Evolutionary conservation across 345 rosid species (phyloP).

Genomic region (Erodium maritimum): DNA sequence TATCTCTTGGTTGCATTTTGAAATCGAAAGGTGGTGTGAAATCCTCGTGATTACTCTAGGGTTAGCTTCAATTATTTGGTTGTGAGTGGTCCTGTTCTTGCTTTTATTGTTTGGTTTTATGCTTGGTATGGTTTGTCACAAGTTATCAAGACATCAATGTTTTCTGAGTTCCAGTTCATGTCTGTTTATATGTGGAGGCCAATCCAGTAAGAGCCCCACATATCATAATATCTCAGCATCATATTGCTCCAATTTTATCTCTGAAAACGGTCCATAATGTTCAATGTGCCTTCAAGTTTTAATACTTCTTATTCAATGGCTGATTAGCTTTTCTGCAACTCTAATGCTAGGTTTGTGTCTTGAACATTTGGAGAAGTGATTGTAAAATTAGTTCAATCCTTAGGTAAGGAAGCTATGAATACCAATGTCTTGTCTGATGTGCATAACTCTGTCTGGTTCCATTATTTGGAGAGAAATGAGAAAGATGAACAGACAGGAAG

Average conservation of each 20-base stretch:
- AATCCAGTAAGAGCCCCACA: not conserved
- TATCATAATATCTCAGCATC: not conserved
- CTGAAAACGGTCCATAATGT: no score
- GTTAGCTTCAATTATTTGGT: not conserved
- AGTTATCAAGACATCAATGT: not conserved
- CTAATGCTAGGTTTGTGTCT: no score
- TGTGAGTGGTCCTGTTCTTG: not conserved
- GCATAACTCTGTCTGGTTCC: no score
- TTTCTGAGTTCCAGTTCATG: not conserved
- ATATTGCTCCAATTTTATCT: not conserved
- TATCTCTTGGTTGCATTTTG: slow-evolving; percentile 3
- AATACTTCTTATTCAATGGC: no score
- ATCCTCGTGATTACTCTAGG: not conserved
- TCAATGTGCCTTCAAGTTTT: no score
- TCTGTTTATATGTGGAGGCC: not conserved
- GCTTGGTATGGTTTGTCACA: not conserved
- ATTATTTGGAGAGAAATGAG: no score
- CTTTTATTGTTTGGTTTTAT: not conserved
- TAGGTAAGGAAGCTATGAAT: no score
- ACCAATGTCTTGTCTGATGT: no score
- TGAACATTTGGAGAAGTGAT: no score
- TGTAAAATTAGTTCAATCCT: no score
- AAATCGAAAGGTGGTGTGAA: slow-evolving; percentile 6
- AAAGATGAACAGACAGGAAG: no score
- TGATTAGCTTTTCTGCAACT: no score